A percentile compares a stretch with the other conserved stretches of the same genome.
These are phyloP conservation scores for Exophiala oligosperma DNA, from an alignment of 2,329 filamentous ascomycete species.

Conservation along the genomic window DNA sequence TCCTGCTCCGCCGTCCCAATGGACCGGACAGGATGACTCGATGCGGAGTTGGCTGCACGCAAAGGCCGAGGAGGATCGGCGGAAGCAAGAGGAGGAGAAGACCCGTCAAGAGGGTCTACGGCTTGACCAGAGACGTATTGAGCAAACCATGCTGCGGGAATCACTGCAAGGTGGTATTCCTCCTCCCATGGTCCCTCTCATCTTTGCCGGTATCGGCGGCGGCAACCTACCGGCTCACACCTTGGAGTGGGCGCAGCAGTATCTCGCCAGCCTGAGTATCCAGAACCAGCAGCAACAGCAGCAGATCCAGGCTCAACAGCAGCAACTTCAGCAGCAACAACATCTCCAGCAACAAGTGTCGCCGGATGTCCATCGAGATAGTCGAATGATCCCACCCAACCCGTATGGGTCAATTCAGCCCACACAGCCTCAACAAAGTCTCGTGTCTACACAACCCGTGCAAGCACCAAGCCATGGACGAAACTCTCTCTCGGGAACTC, in stretches of 20 bases:
- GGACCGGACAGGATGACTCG: constrained; percentile 67
- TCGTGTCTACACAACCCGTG: constrained; percentile 20
- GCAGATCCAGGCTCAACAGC: constrained; percentile 28
- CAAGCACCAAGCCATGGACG: constrained; percentile 19
- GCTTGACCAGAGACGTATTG: constrained; percentile 70
- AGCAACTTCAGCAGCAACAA: constrained; percentile 24
- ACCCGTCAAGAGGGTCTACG: constrained; percentile 63
- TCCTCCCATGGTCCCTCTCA: constrained; percentile 70
- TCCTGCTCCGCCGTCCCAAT: constrained; percentile 65
- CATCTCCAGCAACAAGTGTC: constrained; percentile 25
- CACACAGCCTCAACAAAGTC: constrained; percentile 25
- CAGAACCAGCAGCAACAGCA: constrained; percentile 48
- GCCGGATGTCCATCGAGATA: constrained; percentile 33
- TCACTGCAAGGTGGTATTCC: constrained; percentile 70
- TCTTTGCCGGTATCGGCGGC: constrained; percentile 72
- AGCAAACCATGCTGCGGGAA: constrained; percentile 70
- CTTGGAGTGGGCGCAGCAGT: constrained; percentile 69
- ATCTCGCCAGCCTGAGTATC: constrained; percentile 48
- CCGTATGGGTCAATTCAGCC: constrained; percentile 31
- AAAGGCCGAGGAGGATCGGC: constrained; percentile 71
- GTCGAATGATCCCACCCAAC: constrained; percentile 37
- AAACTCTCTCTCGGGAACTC: constrained; percentile 31
- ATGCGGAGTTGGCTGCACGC: constrained; percentile 71
- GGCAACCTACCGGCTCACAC: constrained; percentile 61
- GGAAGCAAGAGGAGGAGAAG: constrained; percentile 73